phyloP scores from a whole-genome alignment of 805 yeast genomes.

The Nakazawaea siamensis region DNA sequence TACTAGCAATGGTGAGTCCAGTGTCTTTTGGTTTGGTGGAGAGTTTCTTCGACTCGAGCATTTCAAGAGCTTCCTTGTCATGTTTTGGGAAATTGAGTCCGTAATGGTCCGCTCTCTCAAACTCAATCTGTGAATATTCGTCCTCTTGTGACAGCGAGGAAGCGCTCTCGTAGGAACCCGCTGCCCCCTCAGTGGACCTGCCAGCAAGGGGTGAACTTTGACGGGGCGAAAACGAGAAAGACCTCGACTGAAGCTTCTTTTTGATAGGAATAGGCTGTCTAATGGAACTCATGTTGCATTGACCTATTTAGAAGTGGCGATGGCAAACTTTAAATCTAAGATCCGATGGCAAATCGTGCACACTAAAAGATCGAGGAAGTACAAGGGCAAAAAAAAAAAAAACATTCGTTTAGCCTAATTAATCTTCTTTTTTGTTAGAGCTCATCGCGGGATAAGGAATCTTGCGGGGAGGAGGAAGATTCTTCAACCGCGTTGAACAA shows the following conservation, averaged over 20 bases:
- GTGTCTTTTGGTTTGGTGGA: too few species aligned
- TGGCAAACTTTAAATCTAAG: too few species aligned
- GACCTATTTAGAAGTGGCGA: too few species aligned
- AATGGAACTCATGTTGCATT: too few species aligned
- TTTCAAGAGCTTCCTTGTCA: slow-evolving; percentile 22
- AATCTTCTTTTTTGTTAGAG: too few species aligned
- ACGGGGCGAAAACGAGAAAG: slow-evolving; percentile 2
- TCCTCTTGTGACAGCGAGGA: not conserved
- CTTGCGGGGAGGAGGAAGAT: not conserved
- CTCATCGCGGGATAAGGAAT: too few species aligned
- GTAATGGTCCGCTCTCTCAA: slow-evolving; percentile 18
- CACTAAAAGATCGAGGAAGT: too few species aligned
- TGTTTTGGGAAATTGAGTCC: slow-evolving; percentile 56
- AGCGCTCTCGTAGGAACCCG: not conserved
- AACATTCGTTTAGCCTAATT: too few species aligned
- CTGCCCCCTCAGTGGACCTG: not conserved
- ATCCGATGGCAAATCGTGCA: too few species aligned
- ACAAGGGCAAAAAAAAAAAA: too few species aligned
- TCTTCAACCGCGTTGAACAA: slow-evolving; percentile 16
- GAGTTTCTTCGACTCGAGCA: slow-evolving; percentile 18
- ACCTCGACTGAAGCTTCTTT: slow-evolving; percentile 1
- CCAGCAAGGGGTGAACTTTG: slow-evolving; percentile 2
- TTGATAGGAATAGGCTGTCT: slow-evolving; percentile 8
- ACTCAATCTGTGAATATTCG: slow-evolving; percentile 12
- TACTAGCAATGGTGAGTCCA: too few species aligned